Conservation (phyloP, 1,284 basidiomycete species). For the Trametes polyzona region DNA sequence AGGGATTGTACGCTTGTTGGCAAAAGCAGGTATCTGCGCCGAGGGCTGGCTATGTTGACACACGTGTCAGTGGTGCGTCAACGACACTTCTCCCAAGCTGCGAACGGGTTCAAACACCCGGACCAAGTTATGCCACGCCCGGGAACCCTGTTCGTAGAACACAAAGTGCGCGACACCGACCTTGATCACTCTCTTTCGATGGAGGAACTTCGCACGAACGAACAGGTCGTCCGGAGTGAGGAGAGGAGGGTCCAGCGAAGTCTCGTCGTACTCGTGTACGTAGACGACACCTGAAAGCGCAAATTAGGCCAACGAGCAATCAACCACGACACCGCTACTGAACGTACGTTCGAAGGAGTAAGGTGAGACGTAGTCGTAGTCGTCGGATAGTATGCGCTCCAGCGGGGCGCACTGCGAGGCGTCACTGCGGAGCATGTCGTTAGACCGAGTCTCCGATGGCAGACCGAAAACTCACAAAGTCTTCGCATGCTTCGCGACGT, state of each 20-base stretch:
- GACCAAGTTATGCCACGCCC: not conserved
- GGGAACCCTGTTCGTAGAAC: not conserved
- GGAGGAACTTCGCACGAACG: conserved; percentile 4
- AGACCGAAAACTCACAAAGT: conserved; percentile 12
- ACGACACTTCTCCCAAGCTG: too few relatives aligned
- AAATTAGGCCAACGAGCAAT: too few relatives aligned
- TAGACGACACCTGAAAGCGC: not conserved
- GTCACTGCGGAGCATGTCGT: conserved; percentile 2
- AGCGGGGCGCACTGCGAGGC: conserved; percentile 5
- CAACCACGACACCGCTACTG: too few relatives aligned
- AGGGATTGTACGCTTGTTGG: conserved; percentile 24
- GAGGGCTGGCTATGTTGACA: conserved; percentile 11
- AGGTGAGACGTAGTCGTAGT: conserved; percentile 17
- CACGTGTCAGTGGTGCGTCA: too few relatives aligned
- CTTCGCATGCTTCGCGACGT: conserved; percentile 2
- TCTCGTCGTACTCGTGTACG: conserved; percentile 22
- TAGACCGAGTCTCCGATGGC: not conserved
- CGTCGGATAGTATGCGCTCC: conserved; percentile 26
- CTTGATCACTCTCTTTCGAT: not conserved
- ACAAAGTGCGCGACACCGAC: not conserved
- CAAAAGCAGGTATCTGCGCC: conserved; percentile 20
- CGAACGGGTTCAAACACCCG: not conserved
- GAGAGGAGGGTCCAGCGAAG: conserved; percentile 13
- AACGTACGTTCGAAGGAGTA: conserved; percentile 14
- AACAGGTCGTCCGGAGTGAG: conserved; percentile 18